Evolutionary conservation across 805 yeast genomes (phyloP), one percentile per base, ranked within the genome.

Genomic region (Pichia phayaonensis): DNA sequence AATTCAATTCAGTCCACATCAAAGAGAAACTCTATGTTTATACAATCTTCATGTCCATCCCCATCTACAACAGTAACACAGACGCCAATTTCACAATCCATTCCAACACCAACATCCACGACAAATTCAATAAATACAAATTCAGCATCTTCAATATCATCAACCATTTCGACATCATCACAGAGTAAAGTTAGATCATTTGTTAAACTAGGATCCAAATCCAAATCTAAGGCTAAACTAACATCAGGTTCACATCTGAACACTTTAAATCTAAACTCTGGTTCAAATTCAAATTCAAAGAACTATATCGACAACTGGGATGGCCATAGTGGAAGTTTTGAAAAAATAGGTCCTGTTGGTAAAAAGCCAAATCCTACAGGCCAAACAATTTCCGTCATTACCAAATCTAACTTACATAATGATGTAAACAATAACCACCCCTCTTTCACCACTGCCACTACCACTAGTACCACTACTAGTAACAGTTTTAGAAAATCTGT

Each of bases 321-420:
- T 50, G 53, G 53, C n/a, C 50, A 44, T 24, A 49, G 55, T 38
- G 54, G 52, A 8, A 43, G 58, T 16, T 66, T 66, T 50, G 70
- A 65, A 45, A 66, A 66, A 42, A 23, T 66, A 21, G 70, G 70
- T 0, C 68, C 67, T 10, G 70, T 66, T 26, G 70, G 70, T 13
- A 64, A 61, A 42, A 59, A 58, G 27, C 70, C 70, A 1, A 63
- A 62, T 8, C 69, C 70, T 0, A 54, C 65, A 5, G 70, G 70
- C 16, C 61, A 56, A 8, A 66, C 70, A 4, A 66, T 66, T 24
- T 64, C 70, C 1, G 70, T 66, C 24, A 56, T 57, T 12, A 63
- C 69, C 1, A 59, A 57, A 22, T 61, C 67, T 3, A 58, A 61
- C 11, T 50, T 64, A 7, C 66, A 63, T 41, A 51, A 55, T 6